Evolutionary conservation across 225 moss, liverwort and hornwort species (phyloP).

Genomic region (Physcomitrellopsis africana): DNA sequence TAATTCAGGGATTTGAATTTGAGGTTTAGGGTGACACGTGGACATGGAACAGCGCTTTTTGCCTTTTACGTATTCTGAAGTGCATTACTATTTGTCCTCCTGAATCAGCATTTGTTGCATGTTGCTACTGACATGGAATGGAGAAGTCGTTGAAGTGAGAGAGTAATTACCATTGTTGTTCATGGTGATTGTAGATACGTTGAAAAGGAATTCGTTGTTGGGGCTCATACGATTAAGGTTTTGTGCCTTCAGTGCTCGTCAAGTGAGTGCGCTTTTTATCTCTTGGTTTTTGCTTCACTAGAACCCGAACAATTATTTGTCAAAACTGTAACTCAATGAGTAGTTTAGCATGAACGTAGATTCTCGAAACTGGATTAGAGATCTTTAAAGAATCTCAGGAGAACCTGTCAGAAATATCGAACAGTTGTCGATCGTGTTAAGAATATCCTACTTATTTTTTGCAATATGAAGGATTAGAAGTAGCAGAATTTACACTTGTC

Average conservation of each 20-base stretch:
- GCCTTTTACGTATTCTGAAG: background rate
- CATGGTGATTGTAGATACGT: conserved; percentile 49
- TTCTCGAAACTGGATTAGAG: background rate
- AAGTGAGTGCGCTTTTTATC: conserved; percentile 39
- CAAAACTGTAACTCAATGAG: background rate
- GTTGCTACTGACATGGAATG: background rate
- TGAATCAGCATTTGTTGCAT: background rate
- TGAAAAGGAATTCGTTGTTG: conserved; percentile 47
- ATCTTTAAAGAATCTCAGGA: background rate
- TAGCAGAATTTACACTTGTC: background rate
- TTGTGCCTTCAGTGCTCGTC: conserved; percentile 62
- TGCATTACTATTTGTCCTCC: background rate
- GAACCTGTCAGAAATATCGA: background rate
- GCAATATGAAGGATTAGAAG: background rate
- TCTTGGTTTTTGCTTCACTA: conserved; percentile 18
- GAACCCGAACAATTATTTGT: background rate
- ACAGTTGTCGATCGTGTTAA: background rate
- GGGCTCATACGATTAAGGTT: conserved; percentile 56
- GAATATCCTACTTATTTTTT: background rate
- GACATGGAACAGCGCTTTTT: conserved; percentile 1
- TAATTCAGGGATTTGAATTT: background rate
- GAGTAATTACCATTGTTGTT: background rate
- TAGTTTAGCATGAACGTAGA: background rate
- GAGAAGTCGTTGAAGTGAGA: background rate
- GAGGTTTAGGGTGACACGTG: too few species aligned